Evolutionary conservation across 78 protist species (phyloP).

Genomic region (Dictyostelium firmibasis): DNA sequence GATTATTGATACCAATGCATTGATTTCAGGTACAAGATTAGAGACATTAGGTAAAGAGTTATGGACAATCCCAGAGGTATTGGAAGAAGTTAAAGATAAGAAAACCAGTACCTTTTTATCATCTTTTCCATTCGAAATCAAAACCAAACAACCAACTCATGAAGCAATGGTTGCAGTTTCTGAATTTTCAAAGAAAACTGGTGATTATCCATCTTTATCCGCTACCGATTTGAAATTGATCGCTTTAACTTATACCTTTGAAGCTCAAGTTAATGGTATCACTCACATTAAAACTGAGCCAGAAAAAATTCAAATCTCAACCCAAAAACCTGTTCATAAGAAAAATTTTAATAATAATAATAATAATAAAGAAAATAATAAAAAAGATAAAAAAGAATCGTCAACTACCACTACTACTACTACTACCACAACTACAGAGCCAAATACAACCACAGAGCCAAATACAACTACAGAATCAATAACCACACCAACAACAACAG

Average conservation of each 20-base stretch:
- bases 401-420: background rate
- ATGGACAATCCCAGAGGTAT: slow-evolving; percentile 77
- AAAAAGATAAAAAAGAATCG: background rate
- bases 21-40: slow-evolving; percentile 43
- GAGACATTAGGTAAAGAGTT: slow-evolving; percentile 74
- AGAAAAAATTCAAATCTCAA: background rate
- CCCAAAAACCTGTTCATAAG: slow-evolving; percentile 7
- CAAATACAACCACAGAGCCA: slow-evolving; percentile 12
- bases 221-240: slow-evolving; percentile 81
- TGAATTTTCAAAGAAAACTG: slow-evolving; percentile 76
- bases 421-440: background rate
- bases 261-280: slow-evolving; percentile 71
- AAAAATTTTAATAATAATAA: background rate
- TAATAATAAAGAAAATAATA: slow-evolving; percentile 8
- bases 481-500: background rate
- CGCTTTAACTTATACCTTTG: slow-evolving; percentile 85
- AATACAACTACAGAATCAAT: background rate
- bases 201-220: slow-evolving; percentile 83
- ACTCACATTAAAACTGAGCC: slow-evolving; percentile 47
- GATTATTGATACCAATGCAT: slow-evolving; percentile 81
- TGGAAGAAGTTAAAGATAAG: slow-evolving; percentile 77
- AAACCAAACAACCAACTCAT: slow-evolving; percentile 72
- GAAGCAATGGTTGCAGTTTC: slow-evolving; percentile 58
- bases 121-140: slow-evolving; percentile 70
- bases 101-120: slow-evolving; percentile 11